Evolutionary conservation across 495 filamentous ascomycete genomes (phyloP), one percentile per base, ranked within the genome.

Genomic region (Xylaria grammica): DNA sequence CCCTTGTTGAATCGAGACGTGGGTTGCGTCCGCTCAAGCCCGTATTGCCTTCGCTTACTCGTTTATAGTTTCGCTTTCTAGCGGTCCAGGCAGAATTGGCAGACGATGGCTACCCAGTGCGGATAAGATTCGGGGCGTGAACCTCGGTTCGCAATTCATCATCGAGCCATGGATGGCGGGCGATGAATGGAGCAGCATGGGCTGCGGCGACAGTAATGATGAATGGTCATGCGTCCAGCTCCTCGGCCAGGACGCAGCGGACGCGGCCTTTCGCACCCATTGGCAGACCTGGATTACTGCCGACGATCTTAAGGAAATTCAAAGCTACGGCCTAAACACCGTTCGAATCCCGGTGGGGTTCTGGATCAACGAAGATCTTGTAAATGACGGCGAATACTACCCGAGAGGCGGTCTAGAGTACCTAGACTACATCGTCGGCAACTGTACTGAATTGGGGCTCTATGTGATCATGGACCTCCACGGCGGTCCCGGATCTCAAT

Each of bases 401-500:
- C 68, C 68, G 0, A 78, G 80, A 65, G 86, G 87, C 6, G 86
- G 80, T 0, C 69, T 88, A 3, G 40, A 68, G 4, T 87, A 85
- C 69, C 75, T 89, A 19, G 77, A 85, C 65, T 73, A 77, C 17
- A 56, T 89, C 0, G 86, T 84, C 50, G 79, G 78, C 11, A 86
- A 82, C 86, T 85, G 84, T 3, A 79, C 76, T 30, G 78, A 86
- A 56, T 74, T 76, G 2, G 84, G 84, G 0, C 61, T 89, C 45
- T 89, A 88, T 69, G 81, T 90, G 60, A 88, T 90, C 50, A 80
- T 89, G 60, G 87, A 88, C 63, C 73, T 89, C 17, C 86, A 89
- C 66, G 87, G 85, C n/a, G 86, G 83, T 1, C 86, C 87, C 0
- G 87, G 84, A 15, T 82, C 84, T 0, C 87, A 90, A 62, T 71